Percentiles rank a stretch among this genome's conserved stretches.
Evolutionary conservation across 306 rosid species (phyloP).

Genomic region (Rosa lucieae): DNA sequence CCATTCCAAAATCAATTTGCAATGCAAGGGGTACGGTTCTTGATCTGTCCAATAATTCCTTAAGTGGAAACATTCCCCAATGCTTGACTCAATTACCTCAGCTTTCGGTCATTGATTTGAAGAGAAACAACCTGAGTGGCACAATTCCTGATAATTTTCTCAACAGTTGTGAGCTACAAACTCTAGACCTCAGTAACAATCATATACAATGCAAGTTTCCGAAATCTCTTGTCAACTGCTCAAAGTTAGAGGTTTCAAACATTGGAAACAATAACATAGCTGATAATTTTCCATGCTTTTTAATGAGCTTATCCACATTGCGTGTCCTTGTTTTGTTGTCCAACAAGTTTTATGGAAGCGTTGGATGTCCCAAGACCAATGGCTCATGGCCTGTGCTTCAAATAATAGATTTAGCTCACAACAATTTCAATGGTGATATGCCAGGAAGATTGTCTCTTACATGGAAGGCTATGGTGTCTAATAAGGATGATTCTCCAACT

Average conservation of each 20-base stretch:
- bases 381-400: neutral
- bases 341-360: slow-evolving; percentile 9
- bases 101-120: neutral
- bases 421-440: neutral
- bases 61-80: slow-evolving; percentile 26
- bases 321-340: slow-evolving; percentile 1
- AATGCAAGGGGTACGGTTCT: neutral
- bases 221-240: slow-evolving; percentile 19
- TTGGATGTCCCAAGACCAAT: neutral
- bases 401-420: neutral
- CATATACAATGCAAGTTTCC: neutral
- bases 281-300: slow-evolving; percentile 9
- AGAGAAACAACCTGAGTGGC: slow-evolving; percentile 15
- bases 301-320: neutral
- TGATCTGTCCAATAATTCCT: slow-evolving; percentile 24
- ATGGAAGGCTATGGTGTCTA: neutral
- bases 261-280: slow-evolving; percentile 10
- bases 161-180: neutral
- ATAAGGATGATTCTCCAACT: neutral
- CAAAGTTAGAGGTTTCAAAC: slow-evolving; percentile 11
- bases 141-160: slow-evolving; percentile 3
- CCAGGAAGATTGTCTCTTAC: neutral
- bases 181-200: slow-evolving; percentile 19
- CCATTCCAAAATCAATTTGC: slow-evolving; percentile 33
- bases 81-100: neutral